Evolutionary conservation across 805 yeast species (phyloP), one percentile per base, ranked within the genome.

Genomic region (Saturnispora galanensis): DNA sequence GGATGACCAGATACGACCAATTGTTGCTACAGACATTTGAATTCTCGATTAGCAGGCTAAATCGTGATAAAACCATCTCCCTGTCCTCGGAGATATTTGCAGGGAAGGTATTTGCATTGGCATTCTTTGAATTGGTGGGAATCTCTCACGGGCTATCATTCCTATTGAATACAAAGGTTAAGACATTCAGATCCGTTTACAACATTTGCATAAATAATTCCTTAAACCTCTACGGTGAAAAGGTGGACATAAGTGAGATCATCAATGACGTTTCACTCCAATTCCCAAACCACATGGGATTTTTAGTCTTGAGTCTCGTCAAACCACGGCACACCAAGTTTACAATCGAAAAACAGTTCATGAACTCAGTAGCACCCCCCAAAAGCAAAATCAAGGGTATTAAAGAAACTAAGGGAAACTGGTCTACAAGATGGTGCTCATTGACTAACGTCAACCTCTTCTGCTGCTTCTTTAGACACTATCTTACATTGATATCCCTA

Each of bases 51-150:
- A 57, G 63, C 41, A 70, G 72, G 51, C 62, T 79, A 46, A 63
- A 68, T 39, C 33, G 26, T 4, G 53, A 69, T 45, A 79, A 79
- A 50, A 67, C 67, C 18, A 64, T 79, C 10, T 69, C 84, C 0
- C 59, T 77, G n/a, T 68, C 81, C 5, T 60, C 74, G 16, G 68
- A 77, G 17, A 86, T 87, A 3, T 81, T 82, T 52, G 65, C 77
- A 10, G 90, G 90, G 5, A 82, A 83, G 54, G 71, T 79, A 3
- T 72, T 83, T 57, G 88, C 88, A 1, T 76, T 77, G 54, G 65
- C 77, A 3, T 83, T 71, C 50, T 73, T 74, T 56, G 63, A 69
- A 48, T 60, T 80, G 3, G 77, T 79, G 0, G 68, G 72, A 26
- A 71, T 81, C 4, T 74, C 82, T 13, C 68, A 68, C 41, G 80